Evolutionary conservation across 2,329 filamentous ascomycete genomes (phyloP), one percentile per base, ranked within the genome.

Genomic region (Thelonectria olida): DNA sequence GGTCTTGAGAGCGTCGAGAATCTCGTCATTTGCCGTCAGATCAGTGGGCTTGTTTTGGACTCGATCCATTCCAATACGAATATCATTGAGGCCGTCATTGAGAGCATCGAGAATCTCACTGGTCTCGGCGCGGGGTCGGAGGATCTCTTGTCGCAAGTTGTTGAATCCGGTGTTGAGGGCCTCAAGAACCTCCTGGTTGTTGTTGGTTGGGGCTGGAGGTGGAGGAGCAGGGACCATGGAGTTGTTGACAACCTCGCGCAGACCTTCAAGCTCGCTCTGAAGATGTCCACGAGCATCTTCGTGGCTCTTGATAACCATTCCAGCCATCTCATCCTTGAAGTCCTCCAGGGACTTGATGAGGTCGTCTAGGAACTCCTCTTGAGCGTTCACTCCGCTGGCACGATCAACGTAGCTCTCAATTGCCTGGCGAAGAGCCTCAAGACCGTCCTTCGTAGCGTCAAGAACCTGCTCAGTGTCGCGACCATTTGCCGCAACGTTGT

Each of bases 61-160:
- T 72, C 83, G 85, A 60, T 97, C 93, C 58, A 98, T 90, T 63
- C 93, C 90, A 25, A 84, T 82, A 23, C 92, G 88, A 8, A 98
- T 82, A 48, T 90, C 89, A 63, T 91, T 89, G 7, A 98, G 84
- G 2, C 94, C 94, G 75, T 97, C 93, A 61, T 96, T 94, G 54
- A 98, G 82, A 1, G 94, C 92, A 73, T 97, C 93, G 2, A 98
- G 83, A 10, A 97, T 92, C 72, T 97, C 93, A 52, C 93, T 91
- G 0, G 93, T 95, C 65, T 94, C 92, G 15, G 84, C 81, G 44
- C 86, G 81, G 3, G 85, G 85, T 13, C 85, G 81, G 7, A 90
- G 90, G 50, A 97, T 85, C 67, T 97, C 94, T 15, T 86, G 83
- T 5, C 92, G 87, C 31, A 97, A 84, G 42, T 85, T 86, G 62